Percentiles rank a stretch among this genome's conserved stretches.
These are phyloP conservation scores for Tetramitus jugosus DNA, from an alignment of 208 protist genomes.

Conservation along the genomic window DNA sequence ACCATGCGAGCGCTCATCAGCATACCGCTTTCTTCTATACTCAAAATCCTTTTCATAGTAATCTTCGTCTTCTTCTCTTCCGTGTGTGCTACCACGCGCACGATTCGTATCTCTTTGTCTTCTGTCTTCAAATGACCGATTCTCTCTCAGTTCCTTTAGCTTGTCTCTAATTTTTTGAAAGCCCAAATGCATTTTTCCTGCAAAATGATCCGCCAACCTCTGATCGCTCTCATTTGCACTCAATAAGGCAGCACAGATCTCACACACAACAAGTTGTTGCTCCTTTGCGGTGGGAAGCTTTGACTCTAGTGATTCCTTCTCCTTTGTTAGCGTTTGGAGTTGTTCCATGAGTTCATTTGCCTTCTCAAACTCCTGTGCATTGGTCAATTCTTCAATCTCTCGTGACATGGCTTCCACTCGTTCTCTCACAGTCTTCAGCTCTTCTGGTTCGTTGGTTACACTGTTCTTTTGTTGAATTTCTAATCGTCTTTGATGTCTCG, in stretches of 20 bases:
- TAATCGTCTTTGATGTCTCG: not conserved
- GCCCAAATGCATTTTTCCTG: conserved; percentile 11
- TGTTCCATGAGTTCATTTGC: not conserved
- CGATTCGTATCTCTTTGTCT: not conserved
- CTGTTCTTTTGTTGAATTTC: not conserved
- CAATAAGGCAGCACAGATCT: conserved; percentile 12
- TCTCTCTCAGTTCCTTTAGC: conserved; percentile 7
- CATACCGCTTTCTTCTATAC: no score
- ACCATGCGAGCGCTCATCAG: no score
- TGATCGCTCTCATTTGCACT: conserved; percentile 19
- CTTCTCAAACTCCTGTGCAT: not conserved
- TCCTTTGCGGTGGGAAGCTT: not conserved
- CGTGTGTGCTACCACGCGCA: not conserved
- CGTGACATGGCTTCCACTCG: conserved; percentile 8
- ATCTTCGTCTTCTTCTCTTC: not conserved
- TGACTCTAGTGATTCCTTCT: not conserved
- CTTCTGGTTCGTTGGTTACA: not conserved
- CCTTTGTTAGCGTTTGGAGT: not conserved
- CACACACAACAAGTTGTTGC: conserved; percentile 17
- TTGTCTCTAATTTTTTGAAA: conserved; percentile 22
- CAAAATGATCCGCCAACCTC: conserved; percentile 22
- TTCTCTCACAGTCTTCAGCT: not conserved
- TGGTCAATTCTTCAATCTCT: conserved; percentile 17
- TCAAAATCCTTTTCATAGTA: no score
- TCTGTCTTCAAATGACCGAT: not conserved